Evolutionary conservation across 148 eudicot species (phyloP).

Genomic region (Simmondsia chinensis): DNA sequence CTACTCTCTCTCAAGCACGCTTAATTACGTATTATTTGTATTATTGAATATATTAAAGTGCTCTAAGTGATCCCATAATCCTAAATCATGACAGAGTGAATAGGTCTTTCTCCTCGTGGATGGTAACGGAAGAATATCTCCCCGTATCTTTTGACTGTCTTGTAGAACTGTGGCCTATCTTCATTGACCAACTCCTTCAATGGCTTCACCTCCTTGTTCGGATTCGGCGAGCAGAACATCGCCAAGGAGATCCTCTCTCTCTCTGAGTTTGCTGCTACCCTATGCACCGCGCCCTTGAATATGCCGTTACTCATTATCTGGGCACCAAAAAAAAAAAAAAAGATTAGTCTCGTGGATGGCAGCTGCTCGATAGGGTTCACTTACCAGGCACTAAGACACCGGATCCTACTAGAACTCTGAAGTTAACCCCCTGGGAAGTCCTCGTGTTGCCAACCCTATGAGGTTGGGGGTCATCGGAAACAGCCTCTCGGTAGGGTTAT

Average conservation of each 20-base stretch:
- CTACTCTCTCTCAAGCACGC: too few species aligned
- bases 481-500: too few species aligned
- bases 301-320: slow-evolving; percentile 32
- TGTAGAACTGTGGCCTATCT: slow-evolving; percentile 21
- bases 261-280: slow-evolving; percentile 19
- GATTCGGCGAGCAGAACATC: slow-evolving; percentile 14
- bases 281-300: slow-evolving; percentile 24
- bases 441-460: too few species aligned
- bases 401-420: too few species aligned
- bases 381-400: too few species aligned
- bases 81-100: slow-evolving; percentile 1
- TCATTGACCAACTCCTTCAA: slow-evolving; percentile 14
- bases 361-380: too few species aligned
- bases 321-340: not conserved
- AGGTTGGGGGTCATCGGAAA: too few species aligned
- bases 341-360: too few species aligned
- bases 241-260: slow-evolving; percentile 21
- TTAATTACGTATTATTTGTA: too few species aligned
- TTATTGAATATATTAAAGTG: too few species aligned
- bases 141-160: slow-evolving; percentile 10
- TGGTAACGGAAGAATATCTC: slow-evolving; percentile 5
- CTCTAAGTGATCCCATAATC: too few species aligned
- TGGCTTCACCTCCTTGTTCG: slow-evolving; percentile 15
- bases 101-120: slow-evolving; percentile 8
- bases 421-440: too few species aligned